Evolutionary conservation across 2,329 filamentous ascomycete genomes (phyloP), one percentile per base, ranked within the genome.

Genomic region (Beauveria asiatica): DNA sequence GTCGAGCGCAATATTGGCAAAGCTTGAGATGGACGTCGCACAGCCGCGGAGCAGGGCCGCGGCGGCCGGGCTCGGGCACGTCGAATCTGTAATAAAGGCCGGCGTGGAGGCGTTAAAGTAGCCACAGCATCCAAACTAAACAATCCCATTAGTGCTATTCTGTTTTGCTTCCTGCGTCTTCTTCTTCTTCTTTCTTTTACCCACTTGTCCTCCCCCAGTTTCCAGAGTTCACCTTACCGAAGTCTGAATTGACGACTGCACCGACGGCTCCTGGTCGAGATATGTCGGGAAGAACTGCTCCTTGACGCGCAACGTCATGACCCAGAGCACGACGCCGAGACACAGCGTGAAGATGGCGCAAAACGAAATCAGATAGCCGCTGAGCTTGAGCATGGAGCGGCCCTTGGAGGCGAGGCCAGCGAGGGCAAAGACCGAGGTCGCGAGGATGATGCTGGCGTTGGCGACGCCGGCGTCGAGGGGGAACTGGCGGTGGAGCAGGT

Each of bases 91-190:
- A 64, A 90, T 78, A 70, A 92, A 93, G 56, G 86, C 84, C 11
- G 88, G 87, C 13, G 83, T 80, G 5, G 85, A 87, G 71, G 81
- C 84, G 75, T 92, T 90, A 66, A 83, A 75, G 75, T 90, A 94
- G 63, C 90, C 90, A 67, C 90, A 94, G 82, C 90, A 94, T 67
- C 83, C 71, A 71, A 93, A 92, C 85, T 91, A 68, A 5, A 37
- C 19, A 46, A 42, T 3, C 9, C 5, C 10, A 48, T 66, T 37
- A 67, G 64, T 65, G 7, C 19, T 42, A 11, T 42, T 23, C 21
- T 23, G 21, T 23, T 23, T 23, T 23, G 21, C 21, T 23, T 23
- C 21, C 21, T 23, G 21, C 21, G 2, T 23, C 21, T 23, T 23
- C 21, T 23, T 23, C 21, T 23, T 23, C 21, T 23, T 23, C 21